Evolutionary conservation across 176 grass and related monocot species (phyloP).

Genomic region (Elymus sibiricus): DNA sequence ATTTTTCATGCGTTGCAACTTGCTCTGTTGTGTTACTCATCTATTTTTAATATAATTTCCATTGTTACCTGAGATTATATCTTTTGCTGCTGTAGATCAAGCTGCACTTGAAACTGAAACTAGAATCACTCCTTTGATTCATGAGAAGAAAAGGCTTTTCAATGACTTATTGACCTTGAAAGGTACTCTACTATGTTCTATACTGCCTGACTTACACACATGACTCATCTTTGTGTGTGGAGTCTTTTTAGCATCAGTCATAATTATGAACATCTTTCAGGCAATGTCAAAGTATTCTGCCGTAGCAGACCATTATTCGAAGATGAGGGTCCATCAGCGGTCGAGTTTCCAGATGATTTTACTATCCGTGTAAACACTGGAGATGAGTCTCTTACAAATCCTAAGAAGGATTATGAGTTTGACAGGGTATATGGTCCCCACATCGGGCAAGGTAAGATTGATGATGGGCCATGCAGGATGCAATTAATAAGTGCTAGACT

Average conservation of each 20-base stretch:
- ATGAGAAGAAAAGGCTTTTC: constrained; percentile 95
- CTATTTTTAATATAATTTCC: constrained; percentile 10
- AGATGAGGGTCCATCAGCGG: constrained; percentile 68
- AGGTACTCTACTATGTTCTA: constrained; percentile 43
- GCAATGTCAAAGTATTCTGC: constrained; percentile 92
- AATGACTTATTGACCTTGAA: constrained; percentile 89
- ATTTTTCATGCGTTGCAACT: background rate
- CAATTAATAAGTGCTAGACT: background rate
- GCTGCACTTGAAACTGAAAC: constrained; percentile 90
- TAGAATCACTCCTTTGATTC: constrained; percentile 82
- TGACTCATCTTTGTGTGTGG: constrained; percentile 14
- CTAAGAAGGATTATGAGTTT: constrained; percentile 97
- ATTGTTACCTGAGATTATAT: constrained; percentile 19
- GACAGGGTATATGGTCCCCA: constrained; percentile 94
- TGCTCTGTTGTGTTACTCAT: background rate
- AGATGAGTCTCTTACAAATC: constrained; percentile 85
- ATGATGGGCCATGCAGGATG: background rate
- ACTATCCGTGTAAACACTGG: constrained; percentile 88
- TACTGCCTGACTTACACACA: constrained; percentile 10
- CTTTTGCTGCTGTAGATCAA: constrained; percentile 68
- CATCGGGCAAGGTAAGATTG: constrained; percentile 79
- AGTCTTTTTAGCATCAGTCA: constrained; percentile 12
- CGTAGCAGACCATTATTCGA: constrained; percentile 86
- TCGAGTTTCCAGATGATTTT: constrained; percentile 95
- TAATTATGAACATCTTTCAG: constrained; percentile 52